Evolutionary conservation across 1,284 basidiomycete species (phyloP).

Genomic region (Ceratobasidium theobromae): DNA sequence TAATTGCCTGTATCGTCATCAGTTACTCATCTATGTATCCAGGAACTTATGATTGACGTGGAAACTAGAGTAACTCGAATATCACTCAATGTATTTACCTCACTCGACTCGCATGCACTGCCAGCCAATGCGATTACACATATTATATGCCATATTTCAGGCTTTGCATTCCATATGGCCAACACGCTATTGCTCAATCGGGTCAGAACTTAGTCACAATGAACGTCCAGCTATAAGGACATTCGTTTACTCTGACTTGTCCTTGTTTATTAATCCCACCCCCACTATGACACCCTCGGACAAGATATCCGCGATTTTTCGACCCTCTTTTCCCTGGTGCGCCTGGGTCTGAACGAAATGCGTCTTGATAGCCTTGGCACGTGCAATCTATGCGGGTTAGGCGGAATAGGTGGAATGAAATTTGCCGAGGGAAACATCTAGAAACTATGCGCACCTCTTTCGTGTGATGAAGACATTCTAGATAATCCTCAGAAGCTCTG

Average conservation of each 20-base stretch:
- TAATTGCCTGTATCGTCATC: neutral
- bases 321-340: constrained; percentile 64
- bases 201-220: neutral
- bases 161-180: neutral
- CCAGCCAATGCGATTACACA: neutral
- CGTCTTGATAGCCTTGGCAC: constrained; percentile 69
- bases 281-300: constrained; percentile 73
- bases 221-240: neutral
- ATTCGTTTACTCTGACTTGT: constrained; percentile 39
- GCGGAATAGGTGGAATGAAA: constrained; percentile 16
- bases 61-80: neutral
- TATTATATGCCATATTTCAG: neutral
- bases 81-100: neutral
- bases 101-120: neutral
- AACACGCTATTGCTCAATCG: neutral
- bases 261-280: constrained; percentile 69
- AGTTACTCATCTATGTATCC: neutral
- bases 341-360: constrained; percentile 72
- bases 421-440: constrained; percentile 20
- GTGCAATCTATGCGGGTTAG: constrained; percentile 65
- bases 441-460: constrained; percentile 69
- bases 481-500: constrained; percentile 80
- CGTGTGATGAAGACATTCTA: constrained; percentile 89
- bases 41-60: neutral
- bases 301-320: constrained; percentile 70